These are phyloP conservation scores for Pelargonium citronellum DNA, from an alignment of 441 rosid genomes.

Conservation along the genomic window DNA sequence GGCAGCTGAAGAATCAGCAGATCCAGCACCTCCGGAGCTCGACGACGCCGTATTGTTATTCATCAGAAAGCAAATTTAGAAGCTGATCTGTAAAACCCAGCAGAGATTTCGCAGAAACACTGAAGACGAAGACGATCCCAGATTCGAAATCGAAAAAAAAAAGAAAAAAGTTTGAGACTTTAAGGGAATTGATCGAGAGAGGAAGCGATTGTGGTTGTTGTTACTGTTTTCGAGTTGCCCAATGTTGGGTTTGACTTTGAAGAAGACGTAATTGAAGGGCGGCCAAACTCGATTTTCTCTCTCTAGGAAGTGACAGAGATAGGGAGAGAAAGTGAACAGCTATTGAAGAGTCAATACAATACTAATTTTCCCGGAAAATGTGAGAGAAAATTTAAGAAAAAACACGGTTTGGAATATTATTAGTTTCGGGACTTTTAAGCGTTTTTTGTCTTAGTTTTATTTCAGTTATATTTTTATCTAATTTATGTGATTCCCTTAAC, in stretches of 20 bases:
- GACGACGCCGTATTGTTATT: not conserved
- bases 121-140: not conserved
- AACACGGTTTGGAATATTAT: slow-evolving; percentile 2
- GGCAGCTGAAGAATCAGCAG: slow-evolving; percentile 4
- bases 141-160: not conserved
- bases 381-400: not conserved
- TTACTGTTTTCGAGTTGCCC: slow-evolving; percentile 5
- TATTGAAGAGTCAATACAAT: not conserved
- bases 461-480: not conserved
- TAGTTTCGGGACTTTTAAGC: not conserved
- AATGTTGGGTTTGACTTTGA: slow-evolving; percentile 10
- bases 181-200: not conserved
- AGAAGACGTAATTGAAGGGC: slow-evolving; percentile 9
- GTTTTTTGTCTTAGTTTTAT: not conserved
- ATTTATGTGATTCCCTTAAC: no score
- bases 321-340: not conserved
- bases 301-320: not conserved
- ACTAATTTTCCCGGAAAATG: not conserved
- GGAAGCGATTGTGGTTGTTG: not conserved
- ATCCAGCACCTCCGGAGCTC: slow-evolving; percentile 9
- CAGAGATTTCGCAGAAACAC: not conserved
- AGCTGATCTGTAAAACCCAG: slow-evolving; percentile 1
- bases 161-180: not conserved
- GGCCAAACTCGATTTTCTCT: not conserved
- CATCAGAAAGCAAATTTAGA: not conserved